Conservation (phyloP, 345 rosid species). For the Firmiana major region DNA sequence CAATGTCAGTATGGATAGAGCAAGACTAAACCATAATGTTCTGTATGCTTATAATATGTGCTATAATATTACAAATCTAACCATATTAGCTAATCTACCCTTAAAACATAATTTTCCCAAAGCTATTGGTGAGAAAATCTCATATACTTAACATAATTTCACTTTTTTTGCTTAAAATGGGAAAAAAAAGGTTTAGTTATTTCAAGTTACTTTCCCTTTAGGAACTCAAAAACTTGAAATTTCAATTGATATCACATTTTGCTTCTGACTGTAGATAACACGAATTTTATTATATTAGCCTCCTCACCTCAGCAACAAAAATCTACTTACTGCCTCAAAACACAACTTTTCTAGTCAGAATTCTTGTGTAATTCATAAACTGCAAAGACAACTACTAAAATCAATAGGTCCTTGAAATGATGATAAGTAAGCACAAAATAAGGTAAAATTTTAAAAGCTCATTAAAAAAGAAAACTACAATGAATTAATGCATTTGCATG, state of each 20-base stretch:
- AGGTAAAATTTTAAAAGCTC: neutral
- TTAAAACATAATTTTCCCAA: neutral
- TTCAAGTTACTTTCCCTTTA: neutral
- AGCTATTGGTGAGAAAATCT: neutral
- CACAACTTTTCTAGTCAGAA: neutral
- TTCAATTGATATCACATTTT: neutral
- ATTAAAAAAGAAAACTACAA: neutral
- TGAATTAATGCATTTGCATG: neutral
- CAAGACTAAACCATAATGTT: neutral
- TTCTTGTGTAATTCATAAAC: conserved; percentile 1
- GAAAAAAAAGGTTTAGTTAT: neutral
- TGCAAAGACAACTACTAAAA: neutral
- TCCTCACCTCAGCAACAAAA: neutral
- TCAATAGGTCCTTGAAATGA: neutral
- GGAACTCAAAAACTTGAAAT: neutral
- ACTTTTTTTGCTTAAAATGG: neutral
- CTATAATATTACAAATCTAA: neutral
- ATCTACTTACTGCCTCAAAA: neutral
- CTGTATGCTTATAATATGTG: neutral
- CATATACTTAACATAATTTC: neutral
- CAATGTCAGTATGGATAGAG: neutral
- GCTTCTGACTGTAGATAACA: neutral
- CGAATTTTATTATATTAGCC: neutral
- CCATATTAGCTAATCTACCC: neutral
- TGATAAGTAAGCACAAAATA: neutral